Evolutionary conservation across 108 stramenopile genomes (phyloP).

Genomic region (Cyclostephanos tholiformis): DNA sequence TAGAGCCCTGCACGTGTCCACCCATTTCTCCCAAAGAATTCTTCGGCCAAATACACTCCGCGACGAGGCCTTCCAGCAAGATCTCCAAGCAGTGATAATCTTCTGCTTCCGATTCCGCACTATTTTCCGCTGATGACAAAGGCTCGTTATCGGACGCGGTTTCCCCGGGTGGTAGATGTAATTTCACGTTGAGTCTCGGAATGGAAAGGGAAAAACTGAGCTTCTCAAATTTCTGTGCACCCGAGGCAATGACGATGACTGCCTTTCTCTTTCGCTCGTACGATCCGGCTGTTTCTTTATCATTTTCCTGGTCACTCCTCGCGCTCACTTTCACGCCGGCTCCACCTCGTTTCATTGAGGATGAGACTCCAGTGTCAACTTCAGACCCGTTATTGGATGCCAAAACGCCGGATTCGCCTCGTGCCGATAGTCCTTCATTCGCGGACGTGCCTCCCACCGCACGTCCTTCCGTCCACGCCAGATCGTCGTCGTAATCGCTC

Average conservation of each 20-base stretch:
- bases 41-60: conserved; percentile 83
- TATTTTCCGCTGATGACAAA: background rate
- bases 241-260: conserved; percentile 63
- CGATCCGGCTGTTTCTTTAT: conserved; percentile 7
- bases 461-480: conserved; percentile 39
- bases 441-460: conserved; percentile 7
- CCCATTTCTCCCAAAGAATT: conserved; percentile 49
- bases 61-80: conserved; percentile 60
- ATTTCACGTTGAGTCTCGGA: conserved; percentile 50
- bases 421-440: background rate
- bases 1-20: conserved; percentile 62
- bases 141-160: conserved; percentile 2
- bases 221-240: conserved; percentile 66
- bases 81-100: conserved; percentile 58
- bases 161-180: conserved; percentile 37
- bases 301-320: background rate
- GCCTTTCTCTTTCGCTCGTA: conserved; percentile 50
- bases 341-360: background rate
- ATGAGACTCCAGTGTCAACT: background rate
- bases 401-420: background rate
- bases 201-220: conserved; percentile 67
- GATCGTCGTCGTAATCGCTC: conserved; percentile 33
- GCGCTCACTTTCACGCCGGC: background rate
- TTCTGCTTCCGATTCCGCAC: background rate
- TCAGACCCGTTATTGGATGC: background rate